A percentile compares a stretch with the other conserved stretches of the same genome.
Evolutionary conservation across 2,329 filamentous ascomycete genomes (phyloP).

Genomic region (Moelleriella libera): DNA sequence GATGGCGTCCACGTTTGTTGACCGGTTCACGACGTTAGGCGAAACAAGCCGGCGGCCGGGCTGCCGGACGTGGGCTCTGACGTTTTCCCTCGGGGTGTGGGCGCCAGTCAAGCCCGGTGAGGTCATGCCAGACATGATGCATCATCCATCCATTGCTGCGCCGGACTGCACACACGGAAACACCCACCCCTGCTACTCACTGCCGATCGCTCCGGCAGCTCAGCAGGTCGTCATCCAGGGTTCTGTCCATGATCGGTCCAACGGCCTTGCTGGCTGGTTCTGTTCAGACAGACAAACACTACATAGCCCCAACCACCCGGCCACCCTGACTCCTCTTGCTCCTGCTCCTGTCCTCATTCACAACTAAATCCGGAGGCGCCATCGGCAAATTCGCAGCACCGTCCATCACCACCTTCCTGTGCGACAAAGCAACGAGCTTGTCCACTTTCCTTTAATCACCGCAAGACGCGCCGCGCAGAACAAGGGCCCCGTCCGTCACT

Average conservation of each 20-base stretch:
- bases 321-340: too few relatives aligned
- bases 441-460: too few relatives aligned
- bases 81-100: neutral
- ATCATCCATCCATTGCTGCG: neutral
- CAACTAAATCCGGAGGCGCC: too few relatives aligned
- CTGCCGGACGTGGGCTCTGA: neutral
- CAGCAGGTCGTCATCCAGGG: neutral
- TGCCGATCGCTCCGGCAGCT: conserved; percentile 5
- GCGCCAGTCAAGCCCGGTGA: conserved; percentile 3
- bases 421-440: too few relatives aligned
- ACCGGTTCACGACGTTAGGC: neutral
- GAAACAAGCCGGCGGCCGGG: too few relatives aligned
- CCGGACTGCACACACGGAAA: neutral
- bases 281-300: neutral
- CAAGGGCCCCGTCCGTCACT: too few relatives aligned
- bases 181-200: conserved; percentile 1
- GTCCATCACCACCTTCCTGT: too few relatives aligned
- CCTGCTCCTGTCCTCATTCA: too few relatives aligned
- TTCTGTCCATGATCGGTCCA: neutral
- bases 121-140: conserved; percentile 5
- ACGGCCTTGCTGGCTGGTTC: neutral
- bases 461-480: too few relatives aligned
- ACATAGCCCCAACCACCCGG: neutral
- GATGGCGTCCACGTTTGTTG: neutral
- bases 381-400: too few relatives aligned